phyloP scores from a whole-genome alignment of 1,284 basidiomycete genomes.

The Pascua guehoae region DNA sequence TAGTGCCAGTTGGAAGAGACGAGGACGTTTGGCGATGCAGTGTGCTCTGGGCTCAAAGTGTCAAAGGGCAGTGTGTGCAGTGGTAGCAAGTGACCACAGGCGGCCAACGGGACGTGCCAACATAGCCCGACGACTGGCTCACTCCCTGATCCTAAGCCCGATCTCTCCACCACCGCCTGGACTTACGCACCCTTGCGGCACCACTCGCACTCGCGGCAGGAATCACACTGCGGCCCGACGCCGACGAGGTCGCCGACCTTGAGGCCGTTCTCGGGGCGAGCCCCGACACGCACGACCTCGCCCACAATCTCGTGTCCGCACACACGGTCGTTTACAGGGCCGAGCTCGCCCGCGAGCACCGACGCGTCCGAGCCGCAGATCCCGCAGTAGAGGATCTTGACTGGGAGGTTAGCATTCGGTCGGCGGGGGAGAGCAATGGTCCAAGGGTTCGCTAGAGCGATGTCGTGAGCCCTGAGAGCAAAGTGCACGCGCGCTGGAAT shows the following conservation, averaged over 20 bases:
- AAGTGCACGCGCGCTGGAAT: too few relatives aligned
- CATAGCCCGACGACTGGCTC: too few relatives aligned
- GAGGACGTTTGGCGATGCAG: too few relatives aligned
- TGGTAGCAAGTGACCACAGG: too few relatives aligned
- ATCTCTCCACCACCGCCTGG: too few relatives aligned
- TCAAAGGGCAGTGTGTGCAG: too few relatives aligned
- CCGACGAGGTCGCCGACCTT: slow-evolving; percentile 52
- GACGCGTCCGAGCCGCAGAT: slow-evolving; percentile 17
- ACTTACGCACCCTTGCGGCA: slow-evolving; percentile 49
- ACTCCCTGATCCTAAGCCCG: too few relatives aligned
- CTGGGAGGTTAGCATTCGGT: neutral
- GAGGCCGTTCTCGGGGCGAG: slow-evolving; percentile 21
- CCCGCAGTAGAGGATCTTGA: slow-evolving; percentile 13
- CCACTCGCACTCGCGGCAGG: slow-evolving; percentile 46
- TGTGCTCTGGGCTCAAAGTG: too few relatives aligned
- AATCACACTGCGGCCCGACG: slow-evolving; percentile 53
- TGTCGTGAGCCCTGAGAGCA: too few relatives aligned
- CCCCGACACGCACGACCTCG: slow-evolving; percentile 14
- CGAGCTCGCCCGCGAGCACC: slow-evolving; percentile 19
- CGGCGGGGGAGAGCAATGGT: neutral
- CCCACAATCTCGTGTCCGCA: slow-evolving; percentile 34
- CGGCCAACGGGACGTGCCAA: too few relatives aligned
- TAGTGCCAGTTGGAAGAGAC: too few relatives aligned
- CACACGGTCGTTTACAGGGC: slow-evolving; percentile 3
- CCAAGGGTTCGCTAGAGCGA: neutral